A percentile compares a stretch with the other conserved stretches of the same genome.
phyloP scores from a whole-genome alignment of 2,329 filamentous ascomycete species.

The Rhynchosporium graminicola region DNA sequence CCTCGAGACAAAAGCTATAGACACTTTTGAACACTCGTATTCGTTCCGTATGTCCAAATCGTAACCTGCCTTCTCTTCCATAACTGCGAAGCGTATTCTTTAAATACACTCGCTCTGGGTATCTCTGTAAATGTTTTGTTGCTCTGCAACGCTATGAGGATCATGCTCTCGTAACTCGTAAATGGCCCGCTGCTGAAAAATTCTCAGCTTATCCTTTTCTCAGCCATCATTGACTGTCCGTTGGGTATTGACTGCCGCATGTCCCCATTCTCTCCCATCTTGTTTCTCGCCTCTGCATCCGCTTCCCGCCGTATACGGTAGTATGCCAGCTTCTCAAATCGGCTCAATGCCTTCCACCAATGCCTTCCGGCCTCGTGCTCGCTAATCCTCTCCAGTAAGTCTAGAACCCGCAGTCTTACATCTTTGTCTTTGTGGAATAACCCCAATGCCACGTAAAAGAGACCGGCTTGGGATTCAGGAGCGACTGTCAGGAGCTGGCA shows the following conservation, averaged over 20 bases:
- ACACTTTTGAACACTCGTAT: constrained; percentile 7
- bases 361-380: constrained; percentile 89
- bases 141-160: constrained; percentile 29
- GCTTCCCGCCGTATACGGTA: constrained; percentile 72
- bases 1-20: constrained; percentile 33
- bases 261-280: constrained; percentile 32
- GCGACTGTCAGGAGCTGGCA: constrained; percentile 80
- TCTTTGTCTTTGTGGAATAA: constrained; percentile 86
- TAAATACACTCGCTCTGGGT: constrained; percentile 25
- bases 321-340: constrained; percentile 86
- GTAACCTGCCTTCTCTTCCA: background rate
- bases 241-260: constrained; percentile 15
- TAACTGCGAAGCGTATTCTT: background rate
- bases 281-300: constrained; percentile 51
- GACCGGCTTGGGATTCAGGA: constrained; percentile 80
- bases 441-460: constrained; percentile 89
- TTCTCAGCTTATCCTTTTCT: constrained; percentile 52
- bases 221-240: constrained; percentile 40
- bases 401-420: constrained; percentile 75
- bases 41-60: background rate
- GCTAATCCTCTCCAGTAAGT: constrained; percentile 77
- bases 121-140: constrained; percentile 30
- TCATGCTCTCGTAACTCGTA: constrained; percentile 36
- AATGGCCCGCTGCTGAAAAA: constrained; percentile 6
- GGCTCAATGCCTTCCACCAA: constrained; percentile 84